These are phyloP conservation scores for Abortiporus biennis DNA, from an alignment of 1,284 basidiomycete genomes.

Conservation along the genomic window DNA sequence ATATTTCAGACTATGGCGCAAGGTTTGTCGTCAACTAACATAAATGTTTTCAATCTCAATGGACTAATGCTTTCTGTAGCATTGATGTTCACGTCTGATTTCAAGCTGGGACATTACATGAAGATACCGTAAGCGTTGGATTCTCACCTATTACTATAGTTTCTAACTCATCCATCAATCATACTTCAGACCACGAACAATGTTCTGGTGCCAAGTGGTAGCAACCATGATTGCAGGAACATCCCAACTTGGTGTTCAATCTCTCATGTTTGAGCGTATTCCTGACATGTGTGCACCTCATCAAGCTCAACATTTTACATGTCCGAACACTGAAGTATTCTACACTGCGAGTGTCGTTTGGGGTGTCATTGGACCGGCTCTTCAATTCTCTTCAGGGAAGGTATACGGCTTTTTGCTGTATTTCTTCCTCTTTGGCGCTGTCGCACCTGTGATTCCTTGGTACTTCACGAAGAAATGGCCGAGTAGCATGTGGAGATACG, in stretches of 20 bases:
- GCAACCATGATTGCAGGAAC: constrained; percentile 43
- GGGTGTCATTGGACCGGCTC: constrained; percentile 41
- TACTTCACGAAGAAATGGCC: constrained; percentile 36
- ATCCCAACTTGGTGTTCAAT: constrained; percentile 40
- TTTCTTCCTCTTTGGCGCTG: constrained; percentile 52
- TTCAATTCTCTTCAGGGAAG: constrained; percentile 37
- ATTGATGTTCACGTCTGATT: constrained; percentile 41
- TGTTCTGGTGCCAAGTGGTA: constrained; percentile 45
- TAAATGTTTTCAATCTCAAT: not conserved
- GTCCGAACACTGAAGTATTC: constrained; percentile 34
- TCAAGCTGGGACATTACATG: constrained; percentile 51
- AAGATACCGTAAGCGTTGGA: constrained; percentile 31
- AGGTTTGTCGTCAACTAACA: too few relatives aligned
- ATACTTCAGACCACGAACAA: constrained; percentile 28
- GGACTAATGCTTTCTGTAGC: constrained; percentile 16
- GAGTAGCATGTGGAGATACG: constrained; percentile 36
- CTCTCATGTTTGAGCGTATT: constrained; percentile 46
- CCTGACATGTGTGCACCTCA: constrained; percentile 32
- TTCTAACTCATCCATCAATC: not conserved
- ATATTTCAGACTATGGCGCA: constrained; percentile 38
- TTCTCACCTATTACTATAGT: not conserved
- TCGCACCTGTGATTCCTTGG: constrained; percentile 39
- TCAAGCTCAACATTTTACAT: constrained; percentile 34
- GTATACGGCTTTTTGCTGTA: constrained; percentile 34
- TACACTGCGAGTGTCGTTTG: constrained; percentile 40